Conservation (phyloP, 2,329 filamentous ascomycete species). For the Lasiodiplodia sp. region DNA sequence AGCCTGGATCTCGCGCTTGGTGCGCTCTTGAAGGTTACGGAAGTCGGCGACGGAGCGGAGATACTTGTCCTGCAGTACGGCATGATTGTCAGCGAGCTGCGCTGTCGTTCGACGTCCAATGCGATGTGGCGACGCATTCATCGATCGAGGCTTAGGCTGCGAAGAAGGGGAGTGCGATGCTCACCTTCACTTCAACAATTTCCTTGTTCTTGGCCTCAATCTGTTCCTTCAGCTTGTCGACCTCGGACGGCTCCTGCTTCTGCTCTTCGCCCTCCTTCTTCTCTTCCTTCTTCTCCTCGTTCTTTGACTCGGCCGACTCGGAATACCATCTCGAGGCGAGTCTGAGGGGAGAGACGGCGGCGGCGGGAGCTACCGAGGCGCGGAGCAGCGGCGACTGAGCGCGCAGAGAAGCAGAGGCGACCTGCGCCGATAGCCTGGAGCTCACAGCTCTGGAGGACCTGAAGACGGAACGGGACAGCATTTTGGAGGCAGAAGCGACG, state of each 20-base stretch:
- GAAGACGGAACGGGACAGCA: slow-evolving; percentile 61
- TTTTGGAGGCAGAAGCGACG: slow-evolving; percentile 35
- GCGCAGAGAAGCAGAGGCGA: slow-evolving; percentile 47
- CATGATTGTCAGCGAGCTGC: slow-evolving; percentile 19
- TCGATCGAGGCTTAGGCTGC: background rate
- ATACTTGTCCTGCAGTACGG: slow-evolving; percentile 78
- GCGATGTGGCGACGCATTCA: background rate
- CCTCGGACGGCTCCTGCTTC: slow-evolving; percentile 54
- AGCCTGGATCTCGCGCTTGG: slow-evolving; percentile 84
- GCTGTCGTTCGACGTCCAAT: background rate
- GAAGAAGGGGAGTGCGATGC: slow-evolving; percentile 29
- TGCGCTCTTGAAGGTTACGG: slow-evolving; percentile 96
- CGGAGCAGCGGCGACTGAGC: slow-evolving; percentile 39
- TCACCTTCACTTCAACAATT: slow-evolving; percentile 84
- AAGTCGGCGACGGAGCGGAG: slow-evolving; percentile 94
- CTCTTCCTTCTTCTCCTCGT: slow-evolving; percentile 51
- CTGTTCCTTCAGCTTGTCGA: slow-evolving; percentile 63
- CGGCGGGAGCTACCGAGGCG: slow-evolving; percentile 35
- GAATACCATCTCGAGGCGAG: slow-evolving; percentile 54
- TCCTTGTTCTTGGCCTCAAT: slow-evolving; percentile 76
- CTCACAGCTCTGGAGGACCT: slow-evolving; percentile 52
- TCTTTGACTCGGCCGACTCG: slow-evolving; percentile 50
- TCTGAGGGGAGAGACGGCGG: slow-evolving; percentile 31
- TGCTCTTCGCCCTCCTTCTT: slow-evolving; percentile 48
- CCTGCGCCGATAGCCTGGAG: slow-evolving; percentile 40